These are phyloP conservation scores for Novymonas esmeraldas DNA, from an alignment of 208 protist species.

Conservation along the genomic window DNA sequence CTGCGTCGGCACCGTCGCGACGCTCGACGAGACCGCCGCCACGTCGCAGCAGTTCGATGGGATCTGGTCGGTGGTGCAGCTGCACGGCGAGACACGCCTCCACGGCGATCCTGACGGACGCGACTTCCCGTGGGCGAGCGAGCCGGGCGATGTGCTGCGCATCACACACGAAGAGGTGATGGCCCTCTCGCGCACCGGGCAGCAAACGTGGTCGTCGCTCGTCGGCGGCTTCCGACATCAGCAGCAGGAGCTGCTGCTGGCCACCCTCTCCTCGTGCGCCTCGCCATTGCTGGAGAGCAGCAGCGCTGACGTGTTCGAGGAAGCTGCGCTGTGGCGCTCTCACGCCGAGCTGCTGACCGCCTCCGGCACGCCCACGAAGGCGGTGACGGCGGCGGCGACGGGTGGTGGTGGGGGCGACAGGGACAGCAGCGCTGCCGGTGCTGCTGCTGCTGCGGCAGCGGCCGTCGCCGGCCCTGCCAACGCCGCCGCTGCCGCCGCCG, in stretches of 20 bases:
- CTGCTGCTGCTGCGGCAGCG: not conserved
- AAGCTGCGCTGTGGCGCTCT: not conserved
- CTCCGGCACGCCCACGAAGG: not conserved
- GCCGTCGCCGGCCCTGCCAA: not conserved
- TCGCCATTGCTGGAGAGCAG: constrained; percentile 18
- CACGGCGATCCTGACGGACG: constrained; percentile 34
- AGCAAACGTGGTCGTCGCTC: constrained; percentile 6
- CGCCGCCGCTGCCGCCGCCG: constrained; percentile 7
- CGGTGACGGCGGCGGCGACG: not conserved
- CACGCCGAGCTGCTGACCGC: constrained; percentile 9
- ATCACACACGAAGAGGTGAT: constrained; percentile 4
- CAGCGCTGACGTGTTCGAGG: constrained; percentile 13
- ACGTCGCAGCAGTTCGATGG: constrained; percentile 14
- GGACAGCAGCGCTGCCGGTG: not conserved
- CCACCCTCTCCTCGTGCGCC: constrained; percentile 10
- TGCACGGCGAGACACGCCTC: constrained; percentile 37
- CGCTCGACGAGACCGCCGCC: not conserved
- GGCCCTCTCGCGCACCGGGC: constrained; percentile 1
- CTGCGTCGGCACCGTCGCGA: constrained; percentile 3
- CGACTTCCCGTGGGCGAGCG: constrained; percentile 41
- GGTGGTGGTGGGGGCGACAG: not conserved
- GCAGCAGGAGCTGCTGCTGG: not conserved
- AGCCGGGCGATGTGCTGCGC: constrained; percentile 11
- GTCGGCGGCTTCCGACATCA: constrained; percentile 9
- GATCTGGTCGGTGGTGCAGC: constrained; percentile 42